Percentiles rank a stretch among this genome's conserved stretches.
Evolutionary conservation across 148 eudicot species (phyloP).

Genomic region (Chenopodium berlandieri): DNA sequence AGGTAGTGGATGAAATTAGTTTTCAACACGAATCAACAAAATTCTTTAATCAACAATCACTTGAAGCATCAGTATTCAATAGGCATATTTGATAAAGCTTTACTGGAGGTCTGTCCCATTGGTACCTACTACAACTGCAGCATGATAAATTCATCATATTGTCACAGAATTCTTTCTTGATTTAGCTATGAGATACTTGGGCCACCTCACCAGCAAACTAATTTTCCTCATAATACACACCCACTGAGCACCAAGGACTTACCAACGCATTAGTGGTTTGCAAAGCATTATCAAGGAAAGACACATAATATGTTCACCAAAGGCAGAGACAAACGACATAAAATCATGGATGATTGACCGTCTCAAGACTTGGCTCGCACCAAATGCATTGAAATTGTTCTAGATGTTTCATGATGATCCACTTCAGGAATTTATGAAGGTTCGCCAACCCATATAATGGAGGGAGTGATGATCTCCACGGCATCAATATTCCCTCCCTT

Average conservation of each 20-base stretch:
- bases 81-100: neutral
- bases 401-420: constrained; percentile 32
- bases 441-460: constrained; percentile 28
- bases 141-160: neutral
- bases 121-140: neutral
- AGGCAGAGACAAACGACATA: constrained; percentile 36
- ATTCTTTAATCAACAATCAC: neutral
- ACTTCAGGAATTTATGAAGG: constrained; percentile 22
- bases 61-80: neutral
- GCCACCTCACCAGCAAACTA: constrained; percentile 9
- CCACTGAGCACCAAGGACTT: constrained; percentile 31
- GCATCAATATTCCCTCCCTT: constrained; percentile 36
- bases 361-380: constrained; percentile 40
- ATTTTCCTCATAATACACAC: constrained; percentile 9
- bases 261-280: constrained; percentile 25
- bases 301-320: constrained; percentile 28
- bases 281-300: constrained; percentile 34
- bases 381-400: constrained; percentile 33
- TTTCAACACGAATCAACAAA: neutral
- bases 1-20: neutral
- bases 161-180: no score
- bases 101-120: neutral
- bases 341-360: constrained; percentile 41
- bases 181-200: neutral
- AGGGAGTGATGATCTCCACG: constrained; percentile 33